Evolutionary conservation across 2,329 filamentous ascomycete species (phyloP), one percentile per base, ranked within the genome.

Genomic region (Botryosphaeria dothidea): DNA sequence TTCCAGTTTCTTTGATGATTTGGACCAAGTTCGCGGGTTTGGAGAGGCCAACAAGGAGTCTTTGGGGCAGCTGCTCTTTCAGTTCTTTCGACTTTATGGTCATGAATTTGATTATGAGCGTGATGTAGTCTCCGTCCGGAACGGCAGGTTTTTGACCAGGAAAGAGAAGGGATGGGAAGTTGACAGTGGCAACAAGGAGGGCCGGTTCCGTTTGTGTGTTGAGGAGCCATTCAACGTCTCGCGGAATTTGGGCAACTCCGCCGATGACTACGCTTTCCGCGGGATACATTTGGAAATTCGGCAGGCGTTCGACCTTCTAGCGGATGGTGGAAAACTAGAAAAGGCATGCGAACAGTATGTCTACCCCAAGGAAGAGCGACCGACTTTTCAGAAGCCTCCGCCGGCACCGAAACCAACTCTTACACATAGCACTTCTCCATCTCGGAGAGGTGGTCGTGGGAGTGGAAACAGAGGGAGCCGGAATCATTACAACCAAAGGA

Each of bases 81-180:
- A 93, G 46, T 99, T 99, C 79, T 99, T 98, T 78, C 89, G 92
- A 49, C 93, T 94, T 72, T 99, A 97, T 73, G 94, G 91, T 1
- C 90, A 97, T 77, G 93, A 97, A 76, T 88, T 98, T 67, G 90
- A 98, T 74, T 98, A 95, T 73, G 90, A 93, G 70, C 91, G 90
- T 67, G 83, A 88, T 68, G 93, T 92, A 9, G 83, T 98, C 43
- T 98, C 95, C 0, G 90, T 99, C 57, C 88, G 93, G 23, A 85
- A 91, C 70, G 95, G 94, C 11, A 90, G 86, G 71, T 80, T 93
- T 64, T 80, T 96, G 64, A 88, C 89, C 8, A 94, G 97, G 76
- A 85, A 87, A 67, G 92, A 92, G 65, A 98, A 98, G 81, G 89
- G 89, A 27, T 98, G 95, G 95, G 88, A 93, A 72, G 84, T 91